A percentile compares a stretch with the other conserved stretches of the same genome.
phyloP scores from a whole-genome alignment of 2,329 filamentous ascomycete species.

The Claviceps sp. region DNA sequence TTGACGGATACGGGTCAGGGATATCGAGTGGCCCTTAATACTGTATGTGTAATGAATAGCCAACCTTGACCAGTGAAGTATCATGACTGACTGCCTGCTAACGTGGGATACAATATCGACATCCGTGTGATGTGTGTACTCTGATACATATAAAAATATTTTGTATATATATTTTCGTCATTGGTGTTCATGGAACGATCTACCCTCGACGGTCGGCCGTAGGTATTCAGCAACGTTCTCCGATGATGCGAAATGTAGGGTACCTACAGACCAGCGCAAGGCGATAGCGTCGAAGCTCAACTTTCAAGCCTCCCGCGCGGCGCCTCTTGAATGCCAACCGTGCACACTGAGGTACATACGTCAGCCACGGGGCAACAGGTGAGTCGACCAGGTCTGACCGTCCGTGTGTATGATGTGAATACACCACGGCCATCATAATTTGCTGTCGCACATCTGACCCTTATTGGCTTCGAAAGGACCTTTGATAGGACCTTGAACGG shows the following conservation, averaged over 20 bases:
- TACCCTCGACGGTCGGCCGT: conserved; percentile 37
- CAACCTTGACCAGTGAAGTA: not conserved
- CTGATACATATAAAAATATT: not conserved
- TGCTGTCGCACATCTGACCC: no score
- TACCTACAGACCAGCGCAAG: conserved; percentile 41
- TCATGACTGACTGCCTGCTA: not conserved
- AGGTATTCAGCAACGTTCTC: conserved; percentile 46
- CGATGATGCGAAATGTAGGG: conserved; percentile 31
- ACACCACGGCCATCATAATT: no score
- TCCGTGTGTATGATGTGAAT: no score
- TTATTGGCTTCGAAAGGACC: no score
- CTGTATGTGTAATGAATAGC: not conserved
- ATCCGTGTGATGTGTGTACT: not conserved
- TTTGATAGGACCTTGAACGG: no score
- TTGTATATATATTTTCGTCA: conserved; percentile 16
- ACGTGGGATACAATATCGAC: not conserved
- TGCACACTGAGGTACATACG: no score
- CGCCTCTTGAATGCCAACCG: no score
- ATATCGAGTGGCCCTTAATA: not conserved
- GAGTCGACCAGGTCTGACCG: no score
- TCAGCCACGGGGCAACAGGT: no score
- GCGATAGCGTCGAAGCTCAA: conserved; percentile 28
- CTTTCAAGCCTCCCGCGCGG: no score
- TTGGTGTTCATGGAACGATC: conserved; percentile 43
- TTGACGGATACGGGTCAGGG: not conserved